A percentile compares a stretch with the other conserved stretches of the same genome.
phyloP scores from a whole-genome alignment of 2,329 filamentous ascomycete genomes.

The Fulvia fulva region DNA sequence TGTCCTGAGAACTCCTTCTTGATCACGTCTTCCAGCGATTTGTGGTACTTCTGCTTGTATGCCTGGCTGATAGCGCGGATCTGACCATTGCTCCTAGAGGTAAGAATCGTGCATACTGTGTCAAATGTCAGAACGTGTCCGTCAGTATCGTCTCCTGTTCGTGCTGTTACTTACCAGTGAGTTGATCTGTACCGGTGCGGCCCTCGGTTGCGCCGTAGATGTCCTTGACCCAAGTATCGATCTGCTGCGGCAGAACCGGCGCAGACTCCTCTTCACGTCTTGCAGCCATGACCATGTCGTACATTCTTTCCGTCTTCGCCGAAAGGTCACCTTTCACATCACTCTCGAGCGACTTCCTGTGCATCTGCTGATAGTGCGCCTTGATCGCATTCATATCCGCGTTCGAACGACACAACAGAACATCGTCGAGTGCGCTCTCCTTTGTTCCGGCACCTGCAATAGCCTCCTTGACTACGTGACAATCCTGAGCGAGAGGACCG shows the following conservation, averaged over 20 bases:
- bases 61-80: constrained; percentile 73
- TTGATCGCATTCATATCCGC: constrained; percentile 88
- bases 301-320: constrained; percentile 80
- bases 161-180: constrained; percentile 40
- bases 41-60: constrained; percentile 70
- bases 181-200: constrained; percentile 61
- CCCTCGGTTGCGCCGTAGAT: constrained; percentile 74
- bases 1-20: constrained; percentile 84
- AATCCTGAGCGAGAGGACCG: constrained; percentile 76
- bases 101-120: constrained; percentile 70
- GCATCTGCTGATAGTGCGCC: constrained; percentile 65
- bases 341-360: constrained; percentile 62
- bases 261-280: constrained; percentile 72
- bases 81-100: constrained; percentile 72
- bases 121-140: not conserved
- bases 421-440: constrained; percentile 78
- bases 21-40: constrained; percentile 68
- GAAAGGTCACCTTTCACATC: constrained; percentile 77
- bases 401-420: constrained; percentile 77
- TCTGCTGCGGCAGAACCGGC: constrained; percentile 67
- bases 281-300: constrained; percentile 73
- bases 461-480: constrained; percentile 64
- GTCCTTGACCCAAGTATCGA: constrained; percentile 71
- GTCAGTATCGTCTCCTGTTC: not conserved
- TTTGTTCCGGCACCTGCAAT: constrained; percentile 82